phyloP scores from a whole-genome alignment of 371 early-diverging fungal genomes.

The Mucor velutinosus region DNA sequence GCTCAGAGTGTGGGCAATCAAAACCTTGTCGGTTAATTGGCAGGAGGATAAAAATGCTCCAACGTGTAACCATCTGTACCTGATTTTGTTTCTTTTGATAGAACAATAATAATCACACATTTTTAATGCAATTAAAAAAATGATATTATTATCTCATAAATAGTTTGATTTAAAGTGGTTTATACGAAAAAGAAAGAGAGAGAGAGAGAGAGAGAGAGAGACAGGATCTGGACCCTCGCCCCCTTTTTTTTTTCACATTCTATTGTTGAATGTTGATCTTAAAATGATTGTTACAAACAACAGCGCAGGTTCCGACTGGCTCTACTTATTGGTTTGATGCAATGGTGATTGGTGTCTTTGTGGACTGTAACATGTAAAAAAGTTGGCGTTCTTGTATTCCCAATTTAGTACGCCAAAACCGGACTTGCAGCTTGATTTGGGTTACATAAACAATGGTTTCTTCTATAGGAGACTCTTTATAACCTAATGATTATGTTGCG shows the following conservation, averaged over 20 bases:
- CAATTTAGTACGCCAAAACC: conserved; percentile 1
- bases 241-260: background rate
- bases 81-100: background rate
- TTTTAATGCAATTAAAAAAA: background rate
- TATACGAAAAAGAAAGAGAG: background rate
- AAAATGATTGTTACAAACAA: background rate
- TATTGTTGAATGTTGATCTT: conserved; percentile 4
- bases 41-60: background rate
- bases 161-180: background rate
- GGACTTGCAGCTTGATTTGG: conserved; percentile 13
- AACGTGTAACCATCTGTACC: conserved; percentile 1
- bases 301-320: conserved; percentile 3
- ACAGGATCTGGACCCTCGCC: background rate
- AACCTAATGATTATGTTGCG: background rate
- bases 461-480: background rate
- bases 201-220: background rate
- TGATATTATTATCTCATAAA: background rate
- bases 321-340: background rate
- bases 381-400: conserved; percentile 1
- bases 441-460: background rate
- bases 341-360: background rate
- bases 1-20: background rate
- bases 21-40: background rate
- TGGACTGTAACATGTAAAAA: background rate
- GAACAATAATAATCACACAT: background rate